phyloP scores from a whole-genome alignment of 306 rosid species.

The Cicer bijugum region DNA sequence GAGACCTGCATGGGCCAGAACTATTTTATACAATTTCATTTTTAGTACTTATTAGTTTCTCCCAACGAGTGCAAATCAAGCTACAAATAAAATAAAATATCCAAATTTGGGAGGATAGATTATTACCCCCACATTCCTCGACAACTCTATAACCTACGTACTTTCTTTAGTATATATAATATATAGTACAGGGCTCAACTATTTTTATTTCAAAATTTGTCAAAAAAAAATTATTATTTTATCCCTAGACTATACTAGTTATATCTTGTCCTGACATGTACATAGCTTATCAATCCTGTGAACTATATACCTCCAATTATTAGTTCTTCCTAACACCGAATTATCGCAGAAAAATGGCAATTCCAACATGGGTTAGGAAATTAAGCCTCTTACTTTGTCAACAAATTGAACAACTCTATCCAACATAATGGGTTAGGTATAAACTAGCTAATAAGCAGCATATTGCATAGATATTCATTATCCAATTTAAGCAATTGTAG shows the following conservation, averaged over 20 bases:
- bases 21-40: background rate
- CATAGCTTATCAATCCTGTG: constrained; percentile 17
- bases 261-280: constrained; percentile 19
- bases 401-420: constrained; percentile 4
- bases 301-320: background rate
- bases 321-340: background rate
- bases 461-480: background rate
- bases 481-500: constrained; percentile 8
- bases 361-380: constrained; percentile 22
- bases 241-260: background rate
- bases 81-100: constrained; percentile 46
- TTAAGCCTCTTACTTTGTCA: background rate
- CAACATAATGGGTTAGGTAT: constrained; percentile 16
- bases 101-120: constrained; percentile 2
- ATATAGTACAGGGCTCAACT: background rate
- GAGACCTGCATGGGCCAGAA: constrained; percentile 47
- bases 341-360: background rate
- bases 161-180: background rate
- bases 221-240: background rate
- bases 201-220: background rate
- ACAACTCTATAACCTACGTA: background rate
- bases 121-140: background rate
- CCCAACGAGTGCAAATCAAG: constrained; percentile 53
- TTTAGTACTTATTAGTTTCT: constrained; percentile 39
- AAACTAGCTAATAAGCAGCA: background rate